Evolutionary conservation across 768 basidiomycete species (phyloP), one percentile per base, ranked within the genome.

Genomic region (Collybiopsis luxurians): DNA sequence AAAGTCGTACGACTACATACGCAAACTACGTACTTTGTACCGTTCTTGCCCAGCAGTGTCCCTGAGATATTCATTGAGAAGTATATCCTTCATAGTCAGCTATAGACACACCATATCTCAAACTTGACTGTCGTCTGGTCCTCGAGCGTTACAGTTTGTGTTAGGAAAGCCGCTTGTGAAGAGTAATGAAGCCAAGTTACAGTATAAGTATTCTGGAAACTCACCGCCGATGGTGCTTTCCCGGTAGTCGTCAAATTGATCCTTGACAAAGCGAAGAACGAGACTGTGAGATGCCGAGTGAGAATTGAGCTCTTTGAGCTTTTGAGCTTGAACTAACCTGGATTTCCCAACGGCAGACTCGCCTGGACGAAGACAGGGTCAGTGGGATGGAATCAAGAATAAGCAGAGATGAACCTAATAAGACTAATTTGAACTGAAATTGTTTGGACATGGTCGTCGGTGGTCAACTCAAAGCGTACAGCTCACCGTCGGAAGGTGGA

Each of bases 271-370:
- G 57, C 95, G 84, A 60, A 98, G 77, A 51, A 99, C 97, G 61
- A 98, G 74, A 75, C 92, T 95, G 67, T 68, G 64, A 61, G 62
- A 68, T 26, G 10, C 23, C 21, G 15, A 39, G 36, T 38, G 34
- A 39, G 39, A 38, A 42, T 27, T 30, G 36, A 39, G 19, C 45
- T 21, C 19, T 7, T 19, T 45, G 6, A 13, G 13, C 10, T 55
- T 23, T 13, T 47, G 13, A 21, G 0, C 43, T 17, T 12, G 34
- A n/a, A 39, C 67, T 55, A 73, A 92, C 92, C 91, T 92, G 59
- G 90, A 92, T 80, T 99, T 99, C 52, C 97, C 97, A 49, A 99
- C 97, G 43, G 97, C 96, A 39, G 92, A 95, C 78, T 98, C 95
- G 65, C 95, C 95, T 97, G 67, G 26, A 56, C 17, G 11, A 34